Evolutionary conservation across 192 early-diverging fungal species (phyloP), one percentile per base, ranked within the genome.

Genomic region (Phycomyces nitens): DNA sequence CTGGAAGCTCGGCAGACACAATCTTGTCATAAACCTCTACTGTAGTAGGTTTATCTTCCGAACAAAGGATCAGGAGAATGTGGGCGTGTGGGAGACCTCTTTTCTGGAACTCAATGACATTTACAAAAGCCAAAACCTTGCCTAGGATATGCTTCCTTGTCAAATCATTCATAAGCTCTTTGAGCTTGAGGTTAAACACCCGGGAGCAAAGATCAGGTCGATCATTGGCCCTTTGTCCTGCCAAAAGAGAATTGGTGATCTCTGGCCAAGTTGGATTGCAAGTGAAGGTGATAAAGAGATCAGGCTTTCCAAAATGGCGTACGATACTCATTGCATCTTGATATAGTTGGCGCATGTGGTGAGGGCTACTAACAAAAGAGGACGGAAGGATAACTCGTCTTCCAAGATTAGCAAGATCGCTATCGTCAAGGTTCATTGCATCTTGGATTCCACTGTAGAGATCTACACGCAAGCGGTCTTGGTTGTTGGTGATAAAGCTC

Each of bases 271-370:
- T 23, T n/a, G 62, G 58, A 39, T 73, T 73, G 23, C 65, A 69
- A 1, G 67, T 69, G 2, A 75, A 59, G 0, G 66, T 74, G n/a
- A 75, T 53, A 24, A 75, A 75, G 0, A 54, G 29, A 40, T 66
- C 64, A 6, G 68, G 73, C 0, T 50, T 56, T 0, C 47, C 53
- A 20, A 20, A 7, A 0, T 26, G 16, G 9, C 57, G 54, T 1
- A 65, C 63, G 21, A 75, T 67, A 11, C 50, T n/a, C 64, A 75
- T 70, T n/a, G 64, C 64, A 57, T 75, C 68, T 27, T 70, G 68
- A 22, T 67, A 75, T 3, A 63, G 9, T 14, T 70, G 56, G 0
- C 38, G 43, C 61, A 75, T 64, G 20, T 64, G n/a, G 0, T 61
- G 21, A 16, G 65, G 65, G 10, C 64, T 42, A 27, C 65, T 43